These are phyloP conservation scores for Herpotrichia juniperi DNA, from an alignment of 2,329 filamentous ascomycete genomes.

Conservation along the genomic window DNA sequence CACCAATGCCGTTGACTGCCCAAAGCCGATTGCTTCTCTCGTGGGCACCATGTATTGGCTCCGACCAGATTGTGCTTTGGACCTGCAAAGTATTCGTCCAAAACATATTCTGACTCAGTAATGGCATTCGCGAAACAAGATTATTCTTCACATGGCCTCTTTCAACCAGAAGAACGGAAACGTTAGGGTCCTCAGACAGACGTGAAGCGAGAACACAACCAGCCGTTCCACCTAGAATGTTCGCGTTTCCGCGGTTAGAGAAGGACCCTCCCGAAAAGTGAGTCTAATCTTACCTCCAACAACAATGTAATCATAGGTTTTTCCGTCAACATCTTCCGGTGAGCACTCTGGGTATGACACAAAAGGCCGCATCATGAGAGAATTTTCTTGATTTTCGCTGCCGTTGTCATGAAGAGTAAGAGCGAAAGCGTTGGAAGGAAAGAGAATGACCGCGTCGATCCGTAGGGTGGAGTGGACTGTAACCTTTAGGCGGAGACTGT, in stretches of 20 bases:
- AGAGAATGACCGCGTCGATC: not conserved
- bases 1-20: conserved; percentile 18
- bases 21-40: conserved; percentile 11
- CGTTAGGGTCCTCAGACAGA: conserved; percentile 14
- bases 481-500: not conserved
- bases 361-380: conserved; percentile 14
- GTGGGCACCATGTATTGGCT: conserved; percentile 12
- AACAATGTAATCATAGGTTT: conserved; percentile 16
- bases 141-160: conserved; percentile 16
- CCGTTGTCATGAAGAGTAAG: conserved; percentile 1
- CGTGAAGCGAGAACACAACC: conserved; percentile 18
- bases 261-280: not conserved
- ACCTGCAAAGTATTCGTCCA: conserved; percentile 14
- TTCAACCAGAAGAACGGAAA: conserved; percentile 19
- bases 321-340: conserved; percentile 11
- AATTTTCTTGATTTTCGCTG: conserved; percentile 5
- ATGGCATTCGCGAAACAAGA: conserved; percentile 13
- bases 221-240: conserved; percentile 15
- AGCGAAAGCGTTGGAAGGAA: conserved; percentile 2
- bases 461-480: not conserved
- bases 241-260: conserved; percentile 10
- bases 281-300: conserved; percentile 16
- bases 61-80: conserved; percentile 13
- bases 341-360: conserved; percentile 14
- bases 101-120: conserved; percentile 13